Conservation (phyloP, 768 basidiomycete species). For the Nevesoporus exiguus region DNA sequence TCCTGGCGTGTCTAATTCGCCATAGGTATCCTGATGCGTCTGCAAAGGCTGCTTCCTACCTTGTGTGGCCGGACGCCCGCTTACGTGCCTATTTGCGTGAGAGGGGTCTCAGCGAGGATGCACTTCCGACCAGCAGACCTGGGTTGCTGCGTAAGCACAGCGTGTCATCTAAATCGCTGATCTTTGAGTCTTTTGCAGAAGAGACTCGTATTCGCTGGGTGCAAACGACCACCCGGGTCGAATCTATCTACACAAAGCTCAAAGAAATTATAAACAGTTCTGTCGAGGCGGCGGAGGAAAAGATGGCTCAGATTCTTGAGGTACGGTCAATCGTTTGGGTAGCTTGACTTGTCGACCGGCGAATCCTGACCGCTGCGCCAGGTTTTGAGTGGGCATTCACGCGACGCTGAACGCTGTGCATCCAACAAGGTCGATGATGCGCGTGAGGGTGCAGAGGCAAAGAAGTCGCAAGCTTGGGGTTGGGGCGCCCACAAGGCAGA, state of each 20-base stretch:
- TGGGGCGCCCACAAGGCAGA: slow-evolving; percentile 28
- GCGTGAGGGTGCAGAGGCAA: slow-evolving; percentile 21
- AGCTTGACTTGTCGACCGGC: background rate
- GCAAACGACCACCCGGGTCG: slow-evolving; percentile 54
- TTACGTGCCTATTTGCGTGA: slow-evolving; percentile 86
- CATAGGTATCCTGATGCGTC: slow-evolving; percentile 52
- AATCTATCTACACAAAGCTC: slow-evolving; percentile 57
- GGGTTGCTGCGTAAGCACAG: slow-evolving; percentile 66
- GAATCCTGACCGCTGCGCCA: slow-evolving; percentile 6
- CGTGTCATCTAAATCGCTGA: background rate
- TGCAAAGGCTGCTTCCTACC: slow-evolving; percentile 56
- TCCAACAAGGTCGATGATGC: slow-evolving; percentile 32
- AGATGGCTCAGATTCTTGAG: slow-evolving; percentile 48
- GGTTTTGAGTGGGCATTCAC: slow-evolving; percentile 40
- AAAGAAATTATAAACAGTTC: slow-evolving; percentile 63
- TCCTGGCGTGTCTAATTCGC: background rate
- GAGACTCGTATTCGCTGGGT: slow-evolving; percentile 80
- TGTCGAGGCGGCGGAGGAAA: slow-evolving; percentile 74
- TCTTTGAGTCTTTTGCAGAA: slow-evolving; percentile 37
- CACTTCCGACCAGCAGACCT: slow-evolving; percentile 60
- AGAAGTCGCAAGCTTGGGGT: slow-evolving; percentile 6
- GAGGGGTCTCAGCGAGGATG: slow-evolving; percentile 67
- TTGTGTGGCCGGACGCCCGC: slow-evolving; percentile 90
- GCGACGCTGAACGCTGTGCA: slow-evolving; percentile 21
- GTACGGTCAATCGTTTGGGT: slow-evolving; percentile 9